Evolutionary conservation across 78 protist species (phyloP), one percentile per base, ranked within the genome.

Genomic region (Protostelium mycophagum): DNA sequence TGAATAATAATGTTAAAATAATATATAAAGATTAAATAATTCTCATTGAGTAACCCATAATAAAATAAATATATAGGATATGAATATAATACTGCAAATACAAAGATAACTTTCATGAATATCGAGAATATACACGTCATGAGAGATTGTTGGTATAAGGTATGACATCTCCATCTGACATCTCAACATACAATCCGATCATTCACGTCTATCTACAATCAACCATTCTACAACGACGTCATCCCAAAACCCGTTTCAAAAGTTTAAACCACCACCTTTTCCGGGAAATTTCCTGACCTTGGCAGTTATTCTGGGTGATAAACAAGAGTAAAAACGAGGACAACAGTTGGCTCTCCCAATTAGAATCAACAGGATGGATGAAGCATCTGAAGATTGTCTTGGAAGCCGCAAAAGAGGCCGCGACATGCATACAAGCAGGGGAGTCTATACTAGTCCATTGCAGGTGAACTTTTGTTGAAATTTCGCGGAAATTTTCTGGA

Each of bases 41-140:
- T n/a, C n/a, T n/a, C n/a, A n/a, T n/a, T n/a, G n/a, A n/a, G n/a
- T n/a, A n/a, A n/a, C n/a, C n/a, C n/a, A n/a, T n/a, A n/a, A n/a
- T n/a, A n/a, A n/a, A n/a, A n/a, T n/a, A n/a, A n/a, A n/a, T n/a
- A n/a, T n/a, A 25, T 16, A 51, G 73, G 73, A 5, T 51, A 51
- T 16, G 73, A 51, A 16, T 51, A 51, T 16, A 51, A 51, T 51
- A 51, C 73, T 5, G 16, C 5, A 25, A 25, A 5, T 5, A 51
- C 16, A 5, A 51, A 51, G 28, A 88, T 92, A 0, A 92, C 88
- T 29, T 92, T 92, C 85, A 51, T 96, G 85, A 89, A 63, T 85
- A 96, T 97, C 84, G 96, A 89, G 29, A 97, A 97, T 87, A 97
- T 97, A 51, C 99, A 97, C 87, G 96, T 91, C 28, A 91, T 97